Evolutionary conservation across 2,329 filamentous ascomycete genomes (phyloP).

Genomic region (Ceratocystiopsis brevicomis): DNA sequence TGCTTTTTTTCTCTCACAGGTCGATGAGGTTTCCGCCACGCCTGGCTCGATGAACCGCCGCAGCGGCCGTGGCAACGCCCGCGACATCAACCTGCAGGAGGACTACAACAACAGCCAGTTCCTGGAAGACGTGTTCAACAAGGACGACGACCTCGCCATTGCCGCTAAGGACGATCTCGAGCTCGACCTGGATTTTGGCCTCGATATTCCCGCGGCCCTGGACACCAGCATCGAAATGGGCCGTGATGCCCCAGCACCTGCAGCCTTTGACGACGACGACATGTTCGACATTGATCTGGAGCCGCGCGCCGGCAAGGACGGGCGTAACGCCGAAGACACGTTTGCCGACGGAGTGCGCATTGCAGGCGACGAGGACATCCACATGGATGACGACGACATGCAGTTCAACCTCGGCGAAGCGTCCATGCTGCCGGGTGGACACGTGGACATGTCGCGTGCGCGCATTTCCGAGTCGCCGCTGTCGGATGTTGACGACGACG

Average conservation of each 20-base stretch:
- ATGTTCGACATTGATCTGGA: constrained; percentile 43
- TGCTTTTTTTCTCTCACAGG: constrained; percentile 61
- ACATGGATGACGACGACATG: constrained; percentile 44
- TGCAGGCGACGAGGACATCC: constrained; percentile 43
- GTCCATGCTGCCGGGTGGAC: constrained; percentile 33
- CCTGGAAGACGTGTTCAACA: constrained; percentile 44
- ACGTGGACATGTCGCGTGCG: constrained; percentile 29
- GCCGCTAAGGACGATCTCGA: constrained; percentile 47
- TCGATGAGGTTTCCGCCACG: constrained; percentile 39
- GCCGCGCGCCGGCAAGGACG: constrained; percentile 34
- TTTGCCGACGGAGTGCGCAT: constrained; percentile 39
- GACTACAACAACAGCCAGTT: constrained; percentile 64
- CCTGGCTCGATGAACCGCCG: constrained; percentile 23
- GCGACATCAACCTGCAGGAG: constrained; percentile 50
- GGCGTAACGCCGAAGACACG: constrained; percentile 35
- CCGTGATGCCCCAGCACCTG: constrained; percentile 58
- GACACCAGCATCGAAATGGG: constrained; percentile 68
- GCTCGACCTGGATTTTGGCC: constrained; percentile 54
- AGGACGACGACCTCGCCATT: constrained; percentile 37
- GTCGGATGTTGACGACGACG: constrained; percentile 48
- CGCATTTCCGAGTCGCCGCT: constrained; percentile 53
- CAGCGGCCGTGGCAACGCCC: constrained; percentile 37
- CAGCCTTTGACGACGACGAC: constrained; percentile 51
- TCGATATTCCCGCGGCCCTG: constrained; percentile 39
- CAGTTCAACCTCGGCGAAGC: constrained; percentile 43